phyloP scores from a whole-genome alignment of 228 moss, liverwort and hornwort genomes.

The Sphagnum fallax region DNA sequence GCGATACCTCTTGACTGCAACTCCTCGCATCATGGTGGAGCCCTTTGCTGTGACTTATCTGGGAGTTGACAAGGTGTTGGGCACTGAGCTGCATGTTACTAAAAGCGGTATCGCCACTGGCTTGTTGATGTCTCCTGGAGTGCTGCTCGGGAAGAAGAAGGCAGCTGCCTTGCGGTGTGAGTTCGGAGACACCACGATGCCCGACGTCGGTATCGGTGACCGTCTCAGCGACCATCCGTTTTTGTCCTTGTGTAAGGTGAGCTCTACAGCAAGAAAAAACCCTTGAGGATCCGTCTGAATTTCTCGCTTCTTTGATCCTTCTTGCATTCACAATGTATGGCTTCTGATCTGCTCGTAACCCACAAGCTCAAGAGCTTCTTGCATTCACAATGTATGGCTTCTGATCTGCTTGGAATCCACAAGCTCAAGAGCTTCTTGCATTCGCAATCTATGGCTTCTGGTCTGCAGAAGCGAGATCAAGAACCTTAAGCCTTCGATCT shows the following conservation, averaged over 20 bases:
- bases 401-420: background rate
- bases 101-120: slow-evolving; percentile 42
- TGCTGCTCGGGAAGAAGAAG: slow-evolving; percentile 41
- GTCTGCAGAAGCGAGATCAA: too few species aligned
- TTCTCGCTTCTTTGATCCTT: background rate
- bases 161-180: slow-evolving; percentile 16
- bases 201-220: slow-evolving; percentile 63
- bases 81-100: slow-evolving; percentile 42
- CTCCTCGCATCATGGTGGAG: slow-evolving; percentile 55
- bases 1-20: slow-evolving; percentile 48
- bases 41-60: slow-evolving; percentile 53
- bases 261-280: background rate
- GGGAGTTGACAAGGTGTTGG: slow-evolving; percentile 43
- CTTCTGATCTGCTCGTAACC: background rate
- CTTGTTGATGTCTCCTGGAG: slow-evolving; percentile 26
- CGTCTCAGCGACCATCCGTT: slow-evolving; percentile 40
- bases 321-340: background rate
- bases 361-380: background rate
- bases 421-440: background rate
- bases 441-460: background rate
- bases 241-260: slow-evolving; percentile 60
- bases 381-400: background rate
- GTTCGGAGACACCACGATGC: slow-evolving; percentile 17
- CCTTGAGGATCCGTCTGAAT: background rate
- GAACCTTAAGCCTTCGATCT: too few species aligned